A percentile compares a stretch with the other conserved stretches of the same genome.
Conservation (phyloP, 768 basidiomycete genomes). For the Russula olivacea region DNA sequence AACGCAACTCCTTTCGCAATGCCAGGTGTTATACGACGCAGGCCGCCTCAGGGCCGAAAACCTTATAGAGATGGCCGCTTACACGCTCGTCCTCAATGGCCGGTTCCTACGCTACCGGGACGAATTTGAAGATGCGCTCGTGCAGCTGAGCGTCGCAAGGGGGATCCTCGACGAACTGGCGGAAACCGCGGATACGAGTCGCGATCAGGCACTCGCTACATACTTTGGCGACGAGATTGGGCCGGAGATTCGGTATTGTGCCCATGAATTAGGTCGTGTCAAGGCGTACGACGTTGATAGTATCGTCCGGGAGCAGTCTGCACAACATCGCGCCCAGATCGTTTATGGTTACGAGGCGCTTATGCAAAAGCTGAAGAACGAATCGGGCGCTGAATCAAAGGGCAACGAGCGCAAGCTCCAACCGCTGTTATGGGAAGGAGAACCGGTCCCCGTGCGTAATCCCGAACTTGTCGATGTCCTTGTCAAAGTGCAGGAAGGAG, state of each 20-base stretch:
- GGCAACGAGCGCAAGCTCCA: conserved; percentile 47
- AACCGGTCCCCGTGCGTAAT: conserved; percentile 78
- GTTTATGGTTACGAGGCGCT: conserved; percentile 59
- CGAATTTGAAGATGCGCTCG: conserved; percentile 67
- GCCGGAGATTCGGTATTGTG: conserved; percentile 88
- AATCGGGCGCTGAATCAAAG: conserved; percentile 35
- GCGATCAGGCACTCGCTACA: conserved; percentile 82
- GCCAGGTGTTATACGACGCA: conserved; percentile 53
- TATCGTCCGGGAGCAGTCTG: conserved; percentile 60
- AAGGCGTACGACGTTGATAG: conserved; percentile 79
- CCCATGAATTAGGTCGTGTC: conserved; percentile 75
- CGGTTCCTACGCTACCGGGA: conserved; percentile 73
- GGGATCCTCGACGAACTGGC: conserved; percentile 65
- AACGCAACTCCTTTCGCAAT: conserved; percentile 66
- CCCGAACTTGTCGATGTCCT: conserved; percentile 88
- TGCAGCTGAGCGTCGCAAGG: conserved; percentile 74
- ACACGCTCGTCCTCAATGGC: conserved; percentile 78
- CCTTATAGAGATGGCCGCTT: conserved; percentile 66
- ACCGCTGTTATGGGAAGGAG: conserved; percentile 70
- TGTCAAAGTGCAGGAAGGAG: conserved; percentile 74
- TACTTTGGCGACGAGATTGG: conserved; percentile 82
- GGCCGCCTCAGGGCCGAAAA: conserved; percentile 50
- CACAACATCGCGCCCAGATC: conserved; percentile 50
- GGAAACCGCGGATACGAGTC: conserved; percentile 55
- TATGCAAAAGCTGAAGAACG: conserved; percentile 44